Evolutionary conservation across 768 basidiomycete species (phyloP).

Genomic region (Boletus insuetus): DNA sequence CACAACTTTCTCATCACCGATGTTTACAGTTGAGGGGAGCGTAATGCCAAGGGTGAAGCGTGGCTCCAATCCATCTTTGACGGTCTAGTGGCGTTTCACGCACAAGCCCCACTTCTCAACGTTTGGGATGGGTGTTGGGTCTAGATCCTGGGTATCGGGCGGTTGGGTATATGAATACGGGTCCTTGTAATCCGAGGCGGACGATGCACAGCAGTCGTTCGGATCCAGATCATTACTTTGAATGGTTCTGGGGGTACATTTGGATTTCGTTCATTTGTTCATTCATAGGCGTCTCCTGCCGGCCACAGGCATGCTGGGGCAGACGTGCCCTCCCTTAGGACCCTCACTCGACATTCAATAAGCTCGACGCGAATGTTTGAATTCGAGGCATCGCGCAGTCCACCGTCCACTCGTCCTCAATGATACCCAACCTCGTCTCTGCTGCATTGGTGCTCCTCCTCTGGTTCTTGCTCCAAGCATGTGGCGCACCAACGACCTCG

Average conservation of each 20-base stretch:
- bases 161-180: conserved; percentile 47
- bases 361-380: too few relatives aligned
- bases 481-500: conserved; percentile 14
- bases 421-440: conserved; percentile 15
- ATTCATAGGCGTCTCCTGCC: too few relatives aligned
- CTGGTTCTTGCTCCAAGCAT: conserved; percentile 5
- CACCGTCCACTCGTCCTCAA: conserved; percentile 1
- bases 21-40: conserved; percentile 46
- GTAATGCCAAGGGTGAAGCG: conserved; percentile 41
- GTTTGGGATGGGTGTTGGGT: conserved; percentile 48
- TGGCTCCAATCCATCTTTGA: conserved; percentile 47
- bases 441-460: conserved; percentile 10
- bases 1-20: conserved; percentile 49
- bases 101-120: conserved; percentile 30
- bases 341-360: too few relatives aligned
- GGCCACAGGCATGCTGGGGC: too few relatives aligned
- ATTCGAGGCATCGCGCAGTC: too few relatives aligned
- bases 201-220: conserved; percentile 35
- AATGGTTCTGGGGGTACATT: conserved; percentile 52
- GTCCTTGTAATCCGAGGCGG: conserved; percentile 35
- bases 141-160: conserved; percentile 42
- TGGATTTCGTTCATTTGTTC: too few relatives aligned
- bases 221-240: conserved; percentile 50
- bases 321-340: too few relatives aligned
- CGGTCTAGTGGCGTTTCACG: conserved; percentile 38